These are phyloP conservation scores for Kodamaea laetipori DNA, from an alignment of 805 yeast genomes.

Conservation along the genomic window DNA sequence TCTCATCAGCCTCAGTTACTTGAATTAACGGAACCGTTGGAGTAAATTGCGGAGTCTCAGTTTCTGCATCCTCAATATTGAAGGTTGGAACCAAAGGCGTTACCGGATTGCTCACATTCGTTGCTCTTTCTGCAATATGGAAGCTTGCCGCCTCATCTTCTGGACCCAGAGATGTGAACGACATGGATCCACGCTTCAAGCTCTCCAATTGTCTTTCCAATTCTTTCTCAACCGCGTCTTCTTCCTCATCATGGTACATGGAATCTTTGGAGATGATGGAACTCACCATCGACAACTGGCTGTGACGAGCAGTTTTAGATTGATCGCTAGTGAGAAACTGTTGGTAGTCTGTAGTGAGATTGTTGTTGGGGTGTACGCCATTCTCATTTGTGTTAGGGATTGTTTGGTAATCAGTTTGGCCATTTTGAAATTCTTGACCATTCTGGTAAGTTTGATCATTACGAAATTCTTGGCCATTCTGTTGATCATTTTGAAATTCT, in stretches of 20 bases:
- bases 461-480: too few relatives aligned
- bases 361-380: constrained; percentile 3
- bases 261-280: constrained; percentile 43
- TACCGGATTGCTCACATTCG: constrained; percentile 2
- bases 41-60: not conserved
- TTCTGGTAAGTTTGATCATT: too few relatives aligned
- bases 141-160: constrained; percentile 1
- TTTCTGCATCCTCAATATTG: constrained; percentile 9
- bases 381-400: too few relatives aligned
- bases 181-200: constrained; percentile 24
- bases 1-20: constrained; percentile 4
- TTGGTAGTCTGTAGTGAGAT: constrained; percentile 30
- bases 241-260: constrained; percentile 24
- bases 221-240: constrained; percentile 39
- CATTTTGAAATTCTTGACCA: too few relatives aligned
- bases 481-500: too few relatives aligned
- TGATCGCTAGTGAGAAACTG: constrained; percentile 23
- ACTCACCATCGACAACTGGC: constrained; percentile 44
- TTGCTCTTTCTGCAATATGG: constrained; percentile 1
- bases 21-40: constrained; percentile 6
- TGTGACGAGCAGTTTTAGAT: constrained; percentile 21
- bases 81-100: constrained; percentile 8
- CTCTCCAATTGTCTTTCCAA: constrained; percentile 40
- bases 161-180: not conserved
- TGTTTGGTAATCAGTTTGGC: too few relatives aligned